phyloP scores from a whole-genome alignment of 495 filamentous ascomycete species.

The Lepraria neglecta region DNA sequence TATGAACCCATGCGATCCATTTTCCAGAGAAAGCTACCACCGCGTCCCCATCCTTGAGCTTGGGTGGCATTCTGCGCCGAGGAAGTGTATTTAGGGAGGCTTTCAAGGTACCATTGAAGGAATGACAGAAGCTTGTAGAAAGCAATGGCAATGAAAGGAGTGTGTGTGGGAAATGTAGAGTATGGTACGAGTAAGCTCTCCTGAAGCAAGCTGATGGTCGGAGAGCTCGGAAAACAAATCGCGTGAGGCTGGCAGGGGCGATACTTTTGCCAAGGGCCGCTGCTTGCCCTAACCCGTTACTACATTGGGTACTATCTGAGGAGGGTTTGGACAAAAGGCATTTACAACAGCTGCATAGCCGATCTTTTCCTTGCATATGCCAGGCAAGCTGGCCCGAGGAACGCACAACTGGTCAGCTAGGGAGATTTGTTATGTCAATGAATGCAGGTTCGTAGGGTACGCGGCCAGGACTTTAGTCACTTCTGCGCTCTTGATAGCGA shows the following conservation, averaged over 20 bases:
- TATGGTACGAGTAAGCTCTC: background rate
- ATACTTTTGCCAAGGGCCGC: background rate
- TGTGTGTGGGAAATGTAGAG: background rate
- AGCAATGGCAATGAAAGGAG: background rate
- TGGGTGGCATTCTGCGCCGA: slow-evolving; percentile 56
- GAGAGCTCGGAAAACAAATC: slow-evolving; percentile 1
- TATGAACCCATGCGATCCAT: slow-evolving; percentile 90
- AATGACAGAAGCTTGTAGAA: background rate
- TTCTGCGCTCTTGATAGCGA: too few relatives aligned
- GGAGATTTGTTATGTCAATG: too few relatives aligned
- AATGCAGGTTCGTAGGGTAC: too few relatives aligned
- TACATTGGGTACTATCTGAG: background rate
- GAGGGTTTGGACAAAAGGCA: too few relatives aligned
- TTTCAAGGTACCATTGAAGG: background rate
- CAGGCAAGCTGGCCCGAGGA: too few relatives aligned
- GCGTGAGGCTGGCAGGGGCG: background rate
- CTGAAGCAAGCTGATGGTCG: slow-evolving; percentile 9
- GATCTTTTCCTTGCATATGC: too few relatives aligned
- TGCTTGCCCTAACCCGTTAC: slow-evolving; percentile 7
- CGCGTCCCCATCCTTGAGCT: slow-evolving; percentile 83
- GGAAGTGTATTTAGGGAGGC: background rate
- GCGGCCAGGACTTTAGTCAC: too few relatives aligned
- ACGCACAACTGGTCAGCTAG: too few relatives aligned
- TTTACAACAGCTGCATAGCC: too few relatives aligned
- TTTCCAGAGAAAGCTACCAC: slow-evolving; percentile 77